Conservation (phyloP, 2,329 filamentous ascomycete species). For the Fusarium tjaetaba region DNA sequence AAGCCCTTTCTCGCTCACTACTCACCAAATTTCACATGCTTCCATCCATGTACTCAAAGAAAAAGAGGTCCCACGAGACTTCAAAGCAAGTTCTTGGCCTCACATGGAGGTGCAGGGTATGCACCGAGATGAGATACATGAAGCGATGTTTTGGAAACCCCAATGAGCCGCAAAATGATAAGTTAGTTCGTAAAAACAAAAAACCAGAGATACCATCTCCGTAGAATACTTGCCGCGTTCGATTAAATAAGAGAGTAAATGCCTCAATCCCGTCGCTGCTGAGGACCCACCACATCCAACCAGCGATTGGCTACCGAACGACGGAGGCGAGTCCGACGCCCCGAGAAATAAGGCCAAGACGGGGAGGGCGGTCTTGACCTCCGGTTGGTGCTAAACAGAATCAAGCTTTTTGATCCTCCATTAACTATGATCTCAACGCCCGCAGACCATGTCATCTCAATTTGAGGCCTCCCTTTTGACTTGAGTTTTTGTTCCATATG, state of each 20-base stretch:
- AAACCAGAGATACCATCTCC: too few species aligned
- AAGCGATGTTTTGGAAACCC: neutral
- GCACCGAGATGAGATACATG: neutral
- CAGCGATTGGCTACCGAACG: neutral
- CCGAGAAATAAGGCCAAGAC: neutral
- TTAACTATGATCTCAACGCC: neutral
- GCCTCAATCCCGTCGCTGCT: neutral
- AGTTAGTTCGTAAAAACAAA: too few species aligned
- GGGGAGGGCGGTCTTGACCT: neutral
- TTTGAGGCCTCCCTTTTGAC: neutral
- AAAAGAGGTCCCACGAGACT: too few species aligned
- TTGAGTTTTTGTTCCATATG: fast-evolving
- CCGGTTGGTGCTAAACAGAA: neutral
- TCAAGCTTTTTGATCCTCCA: neutral
- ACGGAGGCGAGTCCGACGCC: neutral
- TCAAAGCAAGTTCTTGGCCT: too few species aligned
- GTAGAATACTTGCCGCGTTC: too few species aligned
- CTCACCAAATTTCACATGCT: too few species aligned
- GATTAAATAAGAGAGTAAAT: neutral
- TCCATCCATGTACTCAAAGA: too few species aligned
- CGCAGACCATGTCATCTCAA: neutral
- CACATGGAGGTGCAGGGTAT: neutral
- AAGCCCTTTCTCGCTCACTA: too few species aligned
- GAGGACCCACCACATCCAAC: neutral
- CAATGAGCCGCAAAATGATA: too few species aligned